Conservation (phyloP, 2,329 filamentous ascomycete species). For the Hypoxylon sp. region DNA sequence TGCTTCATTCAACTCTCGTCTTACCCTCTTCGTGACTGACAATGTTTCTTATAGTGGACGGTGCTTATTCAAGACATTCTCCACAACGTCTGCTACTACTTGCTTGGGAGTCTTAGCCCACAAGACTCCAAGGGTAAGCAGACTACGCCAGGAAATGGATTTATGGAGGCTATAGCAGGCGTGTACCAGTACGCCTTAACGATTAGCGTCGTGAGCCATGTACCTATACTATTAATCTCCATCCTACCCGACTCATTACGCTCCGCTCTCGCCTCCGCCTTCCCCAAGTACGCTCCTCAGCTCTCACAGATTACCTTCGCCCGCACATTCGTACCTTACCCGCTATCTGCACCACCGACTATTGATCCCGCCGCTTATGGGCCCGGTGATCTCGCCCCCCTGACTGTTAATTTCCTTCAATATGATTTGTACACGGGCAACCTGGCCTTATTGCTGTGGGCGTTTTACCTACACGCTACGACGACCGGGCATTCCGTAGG, state of each 20-base stretch:
- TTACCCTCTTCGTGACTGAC: not conserved
- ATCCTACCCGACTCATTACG: conserved; percentile 45
- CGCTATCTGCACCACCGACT: conserved; percentile 38
- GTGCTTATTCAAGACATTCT: conserved; percentile 46
- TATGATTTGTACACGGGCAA: conserved; percentile 53
- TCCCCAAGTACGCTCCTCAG: conserved; percentile 43
- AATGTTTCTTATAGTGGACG: conserved; percentile 29
- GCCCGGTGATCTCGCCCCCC: conserved; percentile 47
- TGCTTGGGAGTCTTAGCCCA: conserved; percentile 47
- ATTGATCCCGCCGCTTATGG: conserved; percentile 40
- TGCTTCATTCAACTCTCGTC: too few relatives aligned
- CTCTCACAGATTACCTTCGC: conserved; percentile 49
- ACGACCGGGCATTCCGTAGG: conserved; percentile 44
- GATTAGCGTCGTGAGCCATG: conserved; percentile 47
- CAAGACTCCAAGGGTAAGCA: conserved; percentile 45
- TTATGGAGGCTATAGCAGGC: conserved; percentile 47
- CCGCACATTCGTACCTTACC: conserved; percentile 48
- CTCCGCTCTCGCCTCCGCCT: conserved; percentile 41
- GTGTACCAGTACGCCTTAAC: conserved; percentile 53
- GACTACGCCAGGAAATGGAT: conserved; percentile 49
- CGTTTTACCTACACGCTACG: conserved; percentile 50
- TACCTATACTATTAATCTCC: conserved; percentile 48
- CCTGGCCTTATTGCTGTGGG: conserved; percentile 51
- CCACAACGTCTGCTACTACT: conserved; percentile 46
- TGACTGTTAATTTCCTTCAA: conserved; percentile 51